A percentile compares a stretch with the other conserved stretches of the same genome.
Conservation (phyloP, 176 grass and related monocot species). For the Zea mays region Zm-B73-REFERENCE-NAM-5.0 NC_050104.1:145732501-145733000, state of each 20-base stretch:
- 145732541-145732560: neutral
- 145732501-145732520: neutral
- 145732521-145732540: neutral
- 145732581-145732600: constrained; percentile 72
- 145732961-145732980: constrained; percentile 30
- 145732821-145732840: constrained; percentile 56
- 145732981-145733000: neutral
- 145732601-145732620: constrained; percentile 78
- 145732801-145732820: constrained; percentile 83
- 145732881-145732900: constrained; percentile 76
- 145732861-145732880: constrained; percentile 72
- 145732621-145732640: constrained; percentile 80
- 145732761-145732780: constrained; percentile 70
- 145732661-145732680: constrained; percentile 1
- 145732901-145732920: constrained; percentile 95
- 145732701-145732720: neutral
- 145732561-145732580: constrained; percentile 29
- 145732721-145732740: neutral
- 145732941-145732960: constrained; percentile 90
- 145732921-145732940: constrained; percentile 92
- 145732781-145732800: constrained; percentile 95
- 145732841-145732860: constrained; percentile 53
- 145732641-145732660: constrained; percentile 47
- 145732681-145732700: constrained; percentile 27
- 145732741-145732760: constrained; percentile 60